Base-by-base conservation (phyloP, 31 red algal genomes). In the Odonthalia washingtoniensis region DNA sequence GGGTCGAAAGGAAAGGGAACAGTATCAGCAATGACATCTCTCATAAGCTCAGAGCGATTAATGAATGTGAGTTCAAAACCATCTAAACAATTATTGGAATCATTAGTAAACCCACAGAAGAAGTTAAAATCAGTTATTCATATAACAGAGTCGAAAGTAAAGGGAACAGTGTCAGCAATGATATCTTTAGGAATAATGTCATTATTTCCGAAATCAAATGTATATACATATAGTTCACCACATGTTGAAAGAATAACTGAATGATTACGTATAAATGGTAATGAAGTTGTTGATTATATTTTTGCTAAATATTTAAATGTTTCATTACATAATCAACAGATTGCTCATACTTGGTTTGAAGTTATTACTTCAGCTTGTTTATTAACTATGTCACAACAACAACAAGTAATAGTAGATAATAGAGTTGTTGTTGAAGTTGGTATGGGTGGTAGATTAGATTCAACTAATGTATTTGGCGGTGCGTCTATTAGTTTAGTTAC, bases 371-470 rank as follows among this genome's bases (percentile, higher is more conserved):
- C 83, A 0, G 88, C 94, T 4, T 94, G 80, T 26, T 82, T 99
- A 39, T 70, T 90, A 9, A 53, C 84, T n/a, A 79, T 99, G 2
- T 27, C 77, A 14, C 61, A 73, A 18, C 84, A 77, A 37, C n/a
- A n/a, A n/a, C n/a, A n/a, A n/a, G n/a, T n/a, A n/a, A n/a, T n/a
- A n/a, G n/a, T n/a, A 30, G 88, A 84, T 28, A 78, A 88, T 65
- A 92, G 90, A 87, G 94, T 77, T 52, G 92, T 95, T 18, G 84
- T 99, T 44, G 97, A 99, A 78, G 93, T 94, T 42, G 97, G 97
- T 34, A 70, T 99, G 38, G 97, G 97, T 61, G 97, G 97, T 24
- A 66, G 85, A 16, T 78, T 92, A 35, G 97, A 99, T 82, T 93
- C 92, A 5, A 99, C 97, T 39, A 96, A 96, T 70, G 92, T 96